A percentile compares a stretch with the other conserved stretches of the same genome.
Conservation (phyloP, 495 filamentous ascomycete species). For the Trichoderma asperelloides region DNA sequence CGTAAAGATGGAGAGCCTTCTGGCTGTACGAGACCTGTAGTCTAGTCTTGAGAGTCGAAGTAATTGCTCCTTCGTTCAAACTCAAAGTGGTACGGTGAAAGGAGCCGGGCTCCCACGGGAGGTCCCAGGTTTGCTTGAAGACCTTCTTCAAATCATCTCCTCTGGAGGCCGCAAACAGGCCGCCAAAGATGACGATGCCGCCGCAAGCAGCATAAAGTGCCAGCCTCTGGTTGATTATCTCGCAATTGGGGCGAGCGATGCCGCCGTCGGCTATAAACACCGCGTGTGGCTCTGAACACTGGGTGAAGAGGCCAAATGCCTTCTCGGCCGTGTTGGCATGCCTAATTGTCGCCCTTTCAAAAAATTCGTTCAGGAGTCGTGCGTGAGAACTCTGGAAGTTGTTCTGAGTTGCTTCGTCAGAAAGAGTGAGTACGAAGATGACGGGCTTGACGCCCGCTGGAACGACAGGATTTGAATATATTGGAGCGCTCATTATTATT, state of each 20-base stretch:
- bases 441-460: not conserved
- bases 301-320: not conserved
- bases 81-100: not conserved
- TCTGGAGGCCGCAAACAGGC: not conserved
- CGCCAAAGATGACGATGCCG: constrained; percentile 1
- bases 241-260: not conserved
- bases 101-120: not conserved
- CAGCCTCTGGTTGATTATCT: not conserved
- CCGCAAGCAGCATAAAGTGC: not conserved
- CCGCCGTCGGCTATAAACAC: not conserved
- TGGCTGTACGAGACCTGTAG: not conserved
- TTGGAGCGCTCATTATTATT: no score
- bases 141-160: not conserved
- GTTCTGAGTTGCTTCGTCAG: not conserved
- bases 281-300: not conserved
- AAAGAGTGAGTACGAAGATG: not conserved
- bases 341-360: not conserved
- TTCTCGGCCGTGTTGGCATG: not conserved
- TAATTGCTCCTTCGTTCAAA: not conserved
- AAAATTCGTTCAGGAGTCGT: not conserved
- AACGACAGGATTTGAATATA: no score
- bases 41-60: not conserved
- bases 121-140: not conserved
- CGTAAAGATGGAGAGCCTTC: not conserved
- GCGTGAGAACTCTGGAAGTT: not conserved